These are phyloP conservation scores for Nitzschia putrida DNA, from an alignment of 108 stramenopile genomes.

Conservation along the genomic window DNA sequence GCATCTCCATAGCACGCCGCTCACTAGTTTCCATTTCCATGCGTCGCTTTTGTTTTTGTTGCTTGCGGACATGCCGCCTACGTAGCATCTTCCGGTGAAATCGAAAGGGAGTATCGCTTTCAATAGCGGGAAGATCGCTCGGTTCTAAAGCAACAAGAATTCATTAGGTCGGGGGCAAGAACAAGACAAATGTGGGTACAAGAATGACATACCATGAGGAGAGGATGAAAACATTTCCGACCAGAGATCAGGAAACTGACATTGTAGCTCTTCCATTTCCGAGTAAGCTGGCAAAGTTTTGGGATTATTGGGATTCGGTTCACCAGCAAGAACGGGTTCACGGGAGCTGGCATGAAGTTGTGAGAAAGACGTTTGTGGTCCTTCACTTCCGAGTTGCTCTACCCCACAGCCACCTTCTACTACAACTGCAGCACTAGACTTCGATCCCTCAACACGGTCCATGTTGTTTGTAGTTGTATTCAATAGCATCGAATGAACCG, in stretches of 20 bases:
- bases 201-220: no score
- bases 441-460: not conserved
- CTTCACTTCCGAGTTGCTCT: no score
- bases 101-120: constrained; percentile 7
- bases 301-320: no score
- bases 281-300: no score
- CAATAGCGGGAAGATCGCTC: not conserved
- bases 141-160: not conserved
- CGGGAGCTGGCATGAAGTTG: no score
- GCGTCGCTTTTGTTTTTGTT: constrained; percentile 26
- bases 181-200: no score
- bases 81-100: constrained; percentile 37
- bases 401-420: no score
- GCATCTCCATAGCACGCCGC: no score
- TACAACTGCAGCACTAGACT: no score
- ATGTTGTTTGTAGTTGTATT: not conserved
- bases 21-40: not conserved
- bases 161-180: not conserved
- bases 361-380: no score
- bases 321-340: no score
- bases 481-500: not conserved
- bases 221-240: not conserved
- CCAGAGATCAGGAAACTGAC: not conserved
- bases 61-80: constrained; percentile 36
- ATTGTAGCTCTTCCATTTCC: not conserved